A percentile compares a stretch with the other conserved stretches of the same genome.
Conservation (phyloP, 2,329 filamentous ascomycete species). For the Aspergillus novofumigatus region DNA sequence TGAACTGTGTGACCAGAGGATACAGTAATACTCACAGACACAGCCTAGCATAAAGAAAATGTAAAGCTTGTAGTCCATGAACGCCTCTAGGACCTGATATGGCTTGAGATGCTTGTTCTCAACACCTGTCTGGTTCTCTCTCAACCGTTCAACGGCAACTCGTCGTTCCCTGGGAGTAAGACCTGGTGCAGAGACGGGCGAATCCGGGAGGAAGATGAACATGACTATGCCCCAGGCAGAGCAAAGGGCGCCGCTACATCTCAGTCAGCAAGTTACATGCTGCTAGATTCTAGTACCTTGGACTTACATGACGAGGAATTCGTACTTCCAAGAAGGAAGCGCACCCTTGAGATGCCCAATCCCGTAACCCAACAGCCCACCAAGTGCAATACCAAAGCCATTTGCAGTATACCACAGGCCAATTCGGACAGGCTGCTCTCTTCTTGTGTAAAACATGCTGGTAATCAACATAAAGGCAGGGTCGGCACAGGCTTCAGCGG, state of each 20-base stretch:
- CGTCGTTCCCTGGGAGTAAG: conserved; percentile 50
- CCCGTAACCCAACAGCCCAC: conserved; percentile 54
- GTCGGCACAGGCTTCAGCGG: conserved; percentile 55
- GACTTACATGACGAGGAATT: conserved; percentile 59
- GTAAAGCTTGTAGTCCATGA: conserved; percentile 56
- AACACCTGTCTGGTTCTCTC: conserved; percentile 56
- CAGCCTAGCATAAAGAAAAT: conserved; percentile 52
- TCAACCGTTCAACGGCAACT: conserved; percentile 53
- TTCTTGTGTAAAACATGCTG: conserved; percentile 61
- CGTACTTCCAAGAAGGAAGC: conserved; percentile 61
- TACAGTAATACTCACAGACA: conserved; percentile 31
- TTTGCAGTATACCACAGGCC: conserved; percentile 59
- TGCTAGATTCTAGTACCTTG: background rate
- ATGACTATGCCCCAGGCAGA: conserved; percentile 58
- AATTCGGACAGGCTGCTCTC: conserved; percentile 59
- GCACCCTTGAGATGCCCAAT: conserved; percentile 57
- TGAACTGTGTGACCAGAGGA: background rate
- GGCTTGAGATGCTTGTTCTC: conserved; percentile 55
- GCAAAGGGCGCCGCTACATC: conserved; percentile 47
- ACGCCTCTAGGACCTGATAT: conserved; percentile 54
- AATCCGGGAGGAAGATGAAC: conserved; percentile 54
- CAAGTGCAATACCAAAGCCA: conserved; percentile 56
- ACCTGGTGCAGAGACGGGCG: conserved; percentile 51
- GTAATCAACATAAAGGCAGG: conserved; percentile 63
- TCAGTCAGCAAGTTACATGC: conserved; percentile 1